These are phyloP conservation scores for Balamuthia mandrillaris DNA, from an alignment of 208 protist species.

Conservation along the genomic window DNA sequence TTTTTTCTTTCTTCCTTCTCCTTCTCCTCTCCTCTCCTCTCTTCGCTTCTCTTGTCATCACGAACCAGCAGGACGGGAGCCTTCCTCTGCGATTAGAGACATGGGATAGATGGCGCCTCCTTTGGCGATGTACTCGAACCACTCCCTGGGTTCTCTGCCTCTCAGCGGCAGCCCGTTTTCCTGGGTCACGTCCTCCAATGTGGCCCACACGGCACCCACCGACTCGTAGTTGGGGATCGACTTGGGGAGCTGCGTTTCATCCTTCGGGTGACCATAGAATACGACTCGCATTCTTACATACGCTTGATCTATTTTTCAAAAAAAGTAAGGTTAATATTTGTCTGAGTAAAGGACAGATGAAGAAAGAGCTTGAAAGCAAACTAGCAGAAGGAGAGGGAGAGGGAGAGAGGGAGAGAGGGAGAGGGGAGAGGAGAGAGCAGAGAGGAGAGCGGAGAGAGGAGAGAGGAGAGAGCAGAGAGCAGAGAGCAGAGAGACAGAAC, in stretches of 20 bases:
- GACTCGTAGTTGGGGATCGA: slow-evolving; percentile 56
- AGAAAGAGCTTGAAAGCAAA: too few relatives aligned
- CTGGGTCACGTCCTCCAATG: not conserved
- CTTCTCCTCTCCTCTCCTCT: too few relatives aligned
- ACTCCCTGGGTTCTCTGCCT: slow-evolving; percentile 49
- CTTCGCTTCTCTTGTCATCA: too few relatives aligned
- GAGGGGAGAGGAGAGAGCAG: too few relatives aligned
- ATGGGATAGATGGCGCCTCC: slow-evolving; percentile 41
- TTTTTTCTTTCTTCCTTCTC: too few relatives aligned
- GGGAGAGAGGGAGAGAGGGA: too few relatives aligned
- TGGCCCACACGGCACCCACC: slow-evolving; percentile 42
- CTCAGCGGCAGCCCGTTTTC: not conserved
- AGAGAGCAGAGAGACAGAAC: too few relatives aligned
- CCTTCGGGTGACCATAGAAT: slow-evolving; percentile 49
- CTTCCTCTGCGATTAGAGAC: slow-evolving; percentile 36
- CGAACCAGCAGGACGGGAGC: too few relatives aligned
- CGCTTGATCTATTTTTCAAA: not conserved
- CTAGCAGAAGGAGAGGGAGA: too few relatives aligned
- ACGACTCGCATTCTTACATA: slow-evolving; percentile 46
- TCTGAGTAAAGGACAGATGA: too few relatives aligned
- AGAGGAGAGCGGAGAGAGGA: too few relatives aligned
- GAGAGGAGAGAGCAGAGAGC: too few relatives aligned
- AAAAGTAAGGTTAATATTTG: not conserved
- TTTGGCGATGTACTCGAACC: slow-evolving; percentile 45
- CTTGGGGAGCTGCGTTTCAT: slow-evolving; percentile 50